Evolutionary conservation across 371 early-diverging fungal species (phyloP), one percentile per base, ranked within the genome.

Genomic region (Mortierella sp.): DNA sequence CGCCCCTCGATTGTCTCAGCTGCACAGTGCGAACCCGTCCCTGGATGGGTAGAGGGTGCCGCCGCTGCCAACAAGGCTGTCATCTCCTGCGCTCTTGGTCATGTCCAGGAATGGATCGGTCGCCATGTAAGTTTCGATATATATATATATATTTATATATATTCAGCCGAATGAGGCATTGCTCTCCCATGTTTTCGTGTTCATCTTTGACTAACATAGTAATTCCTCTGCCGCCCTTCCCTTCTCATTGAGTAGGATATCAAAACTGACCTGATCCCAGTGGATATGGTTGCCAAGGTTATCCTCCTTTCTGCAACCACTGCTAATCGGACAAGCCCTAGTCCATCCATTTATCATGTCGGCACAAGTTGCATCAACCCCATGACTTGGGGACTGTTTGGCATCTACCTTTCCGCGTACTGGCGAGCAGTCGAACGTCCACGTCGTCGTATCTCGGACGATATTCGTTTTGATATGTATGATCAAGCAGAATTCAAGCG

Each of bases 1-100:
- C 83, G 89, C 62, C 74, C 85, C 14, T 82, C 84, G 1, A 84
- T 87, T 50, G 83, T 90, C 29, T 86, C 88, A 15, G 86, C 88
- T 1, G 84, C 87, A 60, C 70, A 82, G 9, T 63, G 47, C 7
- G 88, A 89, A 51, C 90, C 90, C 15, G 74, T 90, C 9, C 82
- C 85, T n/a, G 90, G 88, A 28, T 90, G 90, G 90, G 89, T 89
- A 15, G 90, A 90, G 66, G 87, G 88, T n/a, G 85, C 85, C 7
- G 86, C 86, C 29, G 89, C 87, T 18, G 81, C 86, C 6, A 88
- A 88, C 70, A 80, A 68, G 57, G 74, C 76, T 5, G 72, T 80
- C 6, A 44, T 75, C 19, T 80, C 76, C 18, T 80, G 75, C 48
- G 76, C 72, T 0, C 72, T 70, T 26, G 72, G 70, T 14, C 80